Base-by-base conservation (phyloP, 257 asterid genomes). In the Buddleja alternifolia region DNA sequence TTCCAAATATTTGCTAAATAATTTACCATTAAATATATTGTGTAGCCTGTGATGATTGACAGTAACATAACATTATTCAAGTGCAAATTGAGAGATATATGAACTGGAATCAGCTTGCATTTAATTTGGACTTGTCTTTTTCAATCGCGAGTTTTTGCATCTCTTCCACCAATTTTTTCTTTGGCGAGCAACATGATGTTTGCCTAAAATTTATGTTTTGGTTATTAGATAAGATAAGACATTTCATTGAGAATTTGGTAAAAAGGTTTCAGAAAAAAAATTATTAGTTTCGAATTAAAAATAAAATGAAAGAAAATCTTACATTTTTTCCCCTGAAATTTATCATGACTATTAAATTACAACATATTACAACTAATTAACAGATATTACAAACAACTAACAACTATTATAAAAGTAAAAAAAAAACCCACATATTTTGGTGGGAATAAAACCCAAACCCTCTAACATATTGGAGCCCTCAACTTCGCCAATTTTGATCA, bases 41-140 rank as follows among this genome's bases (percentile, higher is more conserved):
- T 47, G 57, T 46, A 65, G 46, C 42, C 12, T 53, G 50, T 63
- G 60, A 56, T 2, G 6, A 52, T 34, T 32, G 71, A 54, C 8
- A 37, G 71, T 51, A 55, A 64, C 61, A 34, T 40, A 32, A 54
- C 17, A 16, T 3, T 69, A 24, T 59, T 60, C 42, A 68, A 61
- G 39, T 48, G 39, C 34, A 57, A 40, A 37, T 42, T 20, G 50
- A 15, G 62, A 44, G 68, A 52, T 24, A 19, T 46, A 60, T 57
- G 65, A 68, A 42, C 64, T 58, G 78, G 71, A 75, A 71, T 51
- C 58, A 68, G 69, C 64, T 11, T 56, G 66, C 66, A 72, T 46
- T 63, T 40, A 48, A 70, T 51, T 50, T 52, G 45, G 51, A 41
- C 16, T 6, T 17, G 63, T 72, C 61, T 51, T 72, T 75, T 62